phyloP scores from a whole-genome alignment of 345 rosid species.

The Pistacia atlantica region DNA sequence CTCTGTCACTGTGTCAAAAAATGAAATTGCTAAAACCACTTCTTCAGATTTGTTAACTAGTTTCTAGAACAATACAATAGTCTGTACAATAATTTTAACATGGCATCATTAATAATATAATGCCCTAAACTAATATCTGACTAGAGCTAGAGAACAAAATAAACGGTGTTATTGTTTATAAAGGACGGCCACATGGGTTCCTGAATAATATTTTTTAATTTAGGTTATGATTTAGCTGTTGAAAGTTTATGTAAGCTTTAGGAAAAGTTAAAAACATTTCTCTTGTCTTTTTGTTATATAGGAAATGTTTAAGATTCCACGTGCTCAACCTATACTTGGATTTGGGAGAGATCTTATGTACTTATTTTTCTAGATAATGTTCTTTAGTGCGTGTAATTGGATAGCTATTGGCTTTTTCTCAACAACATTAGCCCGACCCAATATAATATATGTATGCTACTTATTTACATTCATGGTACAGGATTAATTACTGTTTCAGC shows the following conservation, averaged over 20 bases:
- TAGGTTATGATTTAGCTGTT: constrained; percentile 39
- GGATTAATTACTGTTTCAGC: background rate
- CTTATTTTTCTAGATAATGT: constrained; percentile 1
- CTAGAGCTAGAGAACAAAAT: constrained; percentile 27
- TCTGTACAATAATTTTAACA: too few species aligned
- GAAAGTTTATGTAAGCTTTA: constrained; percentile 16
- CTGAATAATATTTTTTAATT: constrained; percentile 20
- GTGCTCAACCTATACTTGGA: constrained; percentile 26
- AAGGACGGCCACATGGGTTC: background rate
- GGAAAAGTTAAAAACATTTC: too few species aligned
- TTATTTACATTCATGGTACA: background rate
- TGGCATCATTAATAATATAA: too few species aligned
- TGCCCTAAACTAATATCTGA: constrained; percentile 17
- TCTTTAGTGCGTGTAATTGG: constrained; percentile 16
- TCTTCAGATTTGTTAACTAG: too few species aligned
- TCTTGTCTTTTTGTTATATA: constrained; percentile 36
- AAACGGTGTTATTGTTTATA: constrained; percentile 14
- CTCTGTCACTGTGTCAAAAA: too few species aligned
- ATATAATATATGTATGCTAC: background rate
- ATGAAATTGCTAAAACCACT: too few species aligned
- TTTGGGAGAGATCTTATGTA: constrained; percentile 15
- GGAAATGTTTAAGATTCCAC: constrained; percentile 42
- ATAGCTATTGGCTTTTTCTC: background rate
- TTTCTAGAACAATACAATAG: too few species aligned
- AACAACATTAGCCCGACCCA: background rate